Evolutionary conservation across 2,329 filamentous ascomycete species (phyloP).

Genomic region (Fusarium sp.): DNA sequence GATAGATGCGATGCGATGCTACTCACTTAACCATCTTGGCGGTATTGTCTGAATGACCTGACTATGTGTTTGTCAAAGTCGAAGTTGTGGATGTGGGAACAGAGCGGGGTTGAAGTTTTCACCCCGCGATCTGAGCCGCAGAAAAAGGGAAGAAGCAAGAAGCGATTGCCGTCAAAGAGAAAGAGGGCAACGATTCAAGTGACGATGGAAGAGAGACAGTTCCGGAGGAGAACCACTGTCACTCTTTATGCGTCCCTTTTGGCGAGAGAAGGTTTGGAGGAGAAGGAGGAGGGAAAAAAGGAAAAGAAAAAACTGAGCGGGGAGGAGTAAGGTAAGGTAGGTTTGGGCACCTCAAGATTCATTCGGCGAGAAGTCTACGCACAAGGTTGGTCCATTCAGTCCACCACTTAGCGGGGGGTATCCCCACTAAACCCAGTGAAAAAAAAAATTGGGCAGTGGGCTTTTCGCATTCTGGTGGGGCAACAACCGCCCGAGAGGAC

Average conservation of each 20-base stretch:
- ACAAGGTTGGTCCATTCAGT: conserved; percentile 34
- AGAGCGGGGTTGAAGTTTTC: conserved; percentile 63
- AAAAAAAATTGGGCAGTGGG: conserved; percentile 48
- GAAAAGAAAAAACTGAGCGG: conserved; percentile 48
- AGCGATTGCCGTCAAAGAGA: conserved; percentile 46
- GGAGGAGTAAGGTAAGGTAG: conserved; percentile 43
- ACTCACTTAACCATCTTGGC: conserved; percentile 99
- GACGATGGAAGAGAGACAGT: conserved; percentile 57
- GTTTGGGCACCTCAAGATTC: conserved; percentile 42
- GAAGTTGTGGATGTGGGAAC: conserved; percentile 54
- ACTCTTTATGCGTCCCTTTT: conserved; percentile 57
- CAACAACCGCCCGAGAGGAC: conserved; percentile 19
- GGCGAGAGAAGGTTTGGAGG: conserved; percentile 44
- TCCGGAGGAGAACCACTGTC: conserved; percentile 54
- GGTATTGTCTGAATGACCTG: conserved; percentile 72
- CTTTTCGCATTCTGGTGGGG: conserved; percentile 34
- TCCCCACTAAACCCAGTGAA: conserved; percentile 26
- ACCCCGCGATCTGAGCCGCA: conserved; percentile 55
- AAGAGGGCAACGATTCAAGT: conserved; percentile 50
- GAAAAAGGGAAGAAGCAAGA: conserved; percentile 45
- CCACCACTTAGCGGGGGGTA: conserved; percentile 26
- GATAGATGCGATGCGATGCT: conserved; percentile 21
- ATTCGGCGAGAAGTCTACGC: conserved; percentile 33
- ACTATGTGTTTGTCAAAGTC: conserved; percentile 54
- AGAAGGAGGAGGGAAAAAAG: conserved; percentile 34